phyloP scores from a whole-genome alignment of 108 stramenopile species.

The Pseudonitzschia pungens region DNA sequence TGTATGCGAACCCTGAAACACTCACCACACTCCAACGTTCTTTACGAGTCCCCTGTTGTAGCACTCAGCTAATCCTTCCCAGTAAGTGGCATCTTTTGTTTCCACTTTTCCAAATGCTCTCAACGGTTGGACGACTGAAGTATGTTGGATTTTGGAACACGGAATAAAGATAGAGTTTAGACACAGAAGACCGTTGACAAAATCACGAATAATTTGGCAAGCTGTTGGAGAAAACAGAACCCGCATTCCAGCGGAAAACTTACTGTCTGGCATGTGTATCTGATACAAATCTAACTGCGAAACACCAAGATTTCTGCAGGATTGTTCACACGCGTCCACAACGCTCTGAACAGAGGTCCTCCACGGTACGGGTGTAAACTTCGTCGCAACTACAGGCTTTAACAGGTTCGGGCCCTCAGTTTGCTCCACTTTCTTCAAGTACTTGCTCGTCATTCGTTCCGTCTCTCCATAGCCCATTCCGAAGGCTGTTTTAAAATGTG shows the following conservation, averaged over 20 bases:
- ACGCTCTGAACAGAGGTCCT: slow-evolving; percentile 54
- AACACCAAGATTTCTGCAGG: slow-evolving; percentile 56
- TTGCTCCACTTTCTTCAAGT: slow-evolving; percentile 17
- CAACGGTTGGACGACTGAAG: slow-evolving; percentile 52
- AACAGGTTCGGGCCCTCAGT: slow-evolving; percentile 13
- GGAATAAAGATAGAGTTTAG: background rate
- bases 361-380: slow-evolving; percentile 72
- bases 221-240: background rate
- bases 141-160: background rate
- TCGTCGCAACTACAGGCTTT: slow-evolving; percentile 52
- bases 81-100: slow-evolving; percentile 50
- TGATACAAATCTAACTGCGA: slow-evolving; percentile 70
- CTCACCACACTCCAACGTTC: slow-evolving; percentile 58
- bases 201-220: background rate
- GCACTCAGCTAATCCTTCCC: slow-evolving; percentile 70
- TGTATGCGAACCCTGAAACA: background rate
- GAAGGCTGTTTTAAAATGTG: slow-evolving; percentile 54
- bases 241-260: background rate
- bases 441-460: slow-evolving; percentile 42
- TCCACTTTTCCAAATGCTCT: slow-evolving; percentile 36
- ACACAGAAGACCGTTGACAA: background rate
- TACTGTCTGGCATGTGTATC: slow-evolving; percentile 72
- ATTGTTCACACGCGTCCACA: slow-evolving; percentile 63
- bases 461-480: slow-evolving; percentile 61
- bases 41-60: slow-evolving; percentile 56